These are phyloP conservation scores for Elongisporangium anandrum DNA, from an alignment of 352 stramenopile species.

Conservation along the genomic window DNA sequence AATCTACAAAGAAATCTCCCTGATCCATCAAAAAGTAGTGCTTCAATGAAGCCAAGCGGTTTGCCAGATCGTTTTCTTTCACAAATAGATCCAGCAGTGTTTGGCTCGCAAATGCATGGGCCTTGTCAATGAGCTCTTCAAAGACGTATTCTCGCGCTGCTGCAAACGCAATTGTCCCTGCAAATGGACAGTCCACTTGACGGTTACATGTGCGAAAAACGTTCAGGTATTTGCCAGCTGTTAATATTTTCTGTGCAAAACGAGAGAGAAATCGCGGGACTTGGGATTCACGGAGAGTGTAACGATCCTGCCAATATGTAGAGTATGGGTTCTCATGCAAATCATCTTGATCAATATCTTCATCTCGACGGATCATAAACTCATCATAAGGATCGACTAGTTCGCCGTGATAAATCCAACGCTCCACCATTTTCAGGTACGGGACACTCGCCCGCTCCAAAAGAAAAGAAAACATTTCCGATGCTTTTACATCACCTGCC, in stretches of 20 bases:
- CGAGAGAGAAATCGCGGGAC: constrained; percentile 80
- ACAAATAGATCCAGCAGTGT: constrained; percentile 77
- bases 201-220: constrained; percentile 83
- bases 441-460: constrained; percentile 80
- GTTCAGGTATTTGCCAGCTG: constrained; percentile 91
- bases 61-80: constrained; percentile 76
- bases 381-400: constrained; percentile 90
- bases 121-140: constrained; percentile 82
- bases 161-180: constrained; percentile 56
- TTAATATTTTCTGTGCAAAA: constrained; percentile 82
- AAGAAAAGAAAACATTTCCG: constrained; percentile 78
- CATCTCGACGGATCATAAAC: constrained; percentile 88
- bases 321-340: constrained; percentile 87
- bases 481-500: constrained; percentile 73
- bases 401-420: constrained; percentile 89
- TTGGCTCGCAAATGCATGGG: constrained; percentile 75
- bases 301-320: constrained; percentile 87
- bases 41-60: constrained; percentile 88
- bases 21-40: constrained; percentile 99
- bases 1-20: constrained; percentile 98
- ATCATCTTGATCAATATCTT: constrained; percentile 74
- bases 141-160: constrained; percentile 57
- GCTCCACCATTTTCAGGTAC: constrained; percentile 89
- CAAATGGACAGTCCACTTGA: constrained; percentile 78
- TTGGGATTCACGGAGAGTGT: constrained; percentile 72